These are phyloP conservation scores for Myochromella boudieri DNA, from an alignment of 768 basidiomycete species.

Conservation along the genomic window DNA sequence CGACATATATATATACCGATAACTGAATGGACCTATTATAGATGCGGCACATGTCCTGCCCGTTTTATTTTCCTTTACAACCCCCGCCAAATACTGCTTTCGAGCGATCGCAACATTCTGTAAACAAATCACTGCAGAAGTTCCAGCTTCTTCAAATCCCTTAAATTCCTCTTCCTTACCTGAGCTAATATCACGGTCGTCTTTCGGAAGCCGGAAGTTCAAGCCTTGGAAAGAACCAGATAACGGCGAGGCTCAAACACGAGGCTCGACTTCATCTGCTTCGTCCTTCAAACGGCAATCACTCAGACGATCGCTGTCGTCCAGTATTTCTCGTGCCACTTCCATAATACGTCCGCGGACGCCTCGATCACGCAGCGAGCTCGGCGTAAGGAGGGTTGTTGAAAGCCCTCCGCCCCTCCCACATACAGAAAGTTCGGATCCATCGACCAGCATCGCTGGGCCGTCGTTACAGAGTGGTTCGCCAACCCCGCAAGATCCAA, in stretches of 20 bases:
- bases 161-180: constrained; percentile 11
- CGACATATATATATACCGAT: constrained; percentile 20
- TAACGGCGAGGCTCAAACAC: neutral
- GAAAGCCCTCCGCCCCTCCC: neutral
- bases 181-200: constrained; percentile 11
- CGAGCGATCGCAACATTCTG: constrained; percentile 73
- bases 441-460: constrained; percentile 34
- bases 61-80: constrained; percentile 72
- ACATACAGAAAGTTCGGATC: constrained; percentile 5
- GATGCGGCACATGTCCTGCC: constrained; percentile 75
- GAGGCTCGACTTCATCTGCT: neutral
- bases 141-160: constrained; percentile 18
- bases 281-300: constrained; percentile 12
- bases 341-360: constrained; percentile 13
- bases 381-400: neutral
- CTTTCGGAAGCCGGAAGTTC: constrained; percentile 2
- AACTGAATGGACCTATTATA: constrained; percentile 30
- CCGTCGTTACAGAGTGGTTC: constrained; percentile 29
- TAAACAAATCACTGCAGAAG: constrained; percentile 61
- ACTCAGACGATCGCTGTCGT: constrained; percentile 24
- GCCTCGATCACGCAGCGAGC: constrained; percentile 5
- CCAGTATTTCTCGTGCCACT: constrained; percentile 15
- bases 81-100: constrained; percentile 78
- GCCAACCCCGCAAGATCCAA: constrained; percentile 5
- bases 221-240: constrained; percentile 1